phyloP scores from a whole-genome alignment of 129 eudicot species.

The Heracleum sosnowskyi region DNA sequence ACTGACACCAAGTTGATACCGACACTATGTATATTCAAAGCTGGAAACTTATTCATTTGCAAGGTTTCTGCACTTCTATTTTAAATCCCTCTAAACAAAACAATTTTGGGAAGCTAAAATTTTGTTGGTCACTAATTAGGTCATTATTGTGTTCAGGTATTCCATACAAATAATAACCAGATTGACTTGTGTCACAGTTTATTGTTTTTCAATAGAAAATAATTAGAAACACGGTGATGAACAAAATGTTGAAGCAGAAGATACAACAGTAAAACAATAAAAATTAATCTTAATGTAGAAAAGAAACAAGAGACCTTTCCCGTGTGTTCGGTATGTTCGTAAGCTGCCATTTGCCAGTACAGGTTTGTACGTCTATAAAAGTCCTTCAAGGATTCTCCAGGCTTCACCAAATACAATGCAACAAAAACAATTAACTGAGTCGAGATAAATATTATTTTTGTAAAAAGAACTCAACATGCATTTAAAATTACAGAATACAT shows the following conservation, averaged over 20 bases:
- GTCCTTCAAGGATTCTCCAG: constrained; percentile 88
- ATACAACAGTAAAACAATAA: neutral
- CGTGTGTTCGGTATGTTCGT: constrained; percentile 96
- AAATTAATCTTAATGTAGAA: neutral
- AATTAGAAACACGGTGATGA: neutral
- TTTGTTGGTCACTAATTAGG: neutral
- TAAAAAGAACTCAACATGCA: neutral
- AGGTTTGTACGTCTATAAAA: constrained; percentile 85
- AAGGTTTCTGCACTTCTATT: neutral
- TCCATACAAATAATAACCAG: neutral
- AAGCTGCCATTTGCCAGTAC: constrained; percentile 99
- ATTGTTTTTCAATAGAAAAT: neutral
- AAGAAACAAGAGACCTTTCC: constrained; percentile 61
- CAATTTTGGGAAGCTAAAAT: neutral
- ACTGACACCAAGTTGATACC: neutral
- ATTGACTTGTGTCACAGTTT: neutral
- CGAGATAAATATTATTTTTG: neutral
- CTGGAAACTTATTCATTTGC: neutral
- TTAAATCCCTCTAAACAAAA: neutral
- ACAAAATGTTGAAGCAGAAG: neutral
- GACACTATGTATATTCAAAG: neutral
- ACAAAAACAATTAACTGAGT: neutral
- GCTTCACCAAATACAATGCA: constrained; percentile 35
- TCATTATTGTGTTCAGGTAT: neutral
- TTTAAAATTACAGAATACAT: neutral